These are phyloP conservation scores for Candida nanaspora DNA, from an alignment of 805 yeast genomes.

Conservation along the genomic window DNA sequence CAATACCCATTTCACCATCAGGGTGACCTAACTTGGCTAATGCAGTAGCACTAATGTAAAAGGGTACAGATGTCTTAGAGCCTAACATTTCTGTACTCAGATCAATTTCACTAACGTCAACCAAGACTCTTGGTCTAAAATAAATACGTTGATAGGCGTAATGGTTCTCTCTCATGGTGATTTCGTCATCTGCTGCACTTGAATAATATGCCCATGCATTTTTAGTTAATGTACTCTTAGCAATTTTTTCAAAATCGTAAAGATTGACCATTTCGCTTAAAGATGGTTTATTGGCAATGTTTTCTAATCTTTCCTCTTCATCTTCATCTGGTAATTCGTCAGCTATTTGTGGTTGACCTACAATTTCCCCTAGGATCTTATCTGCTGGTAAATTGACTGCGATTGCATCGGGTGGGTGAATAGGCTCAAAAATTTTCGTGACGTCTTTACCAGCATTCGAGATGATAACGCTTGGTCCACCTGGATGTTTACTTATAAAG, in stretches of 20 bases:
- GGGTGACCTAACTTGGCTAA: slow-evolving; percentile 87
- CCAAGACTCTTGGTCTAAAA: slow-evolving; percentile 77
- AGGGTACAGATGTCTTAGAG: slow-evolving; percentile 61
- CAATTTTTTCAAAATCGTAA: slow-evolving; percentile 83
- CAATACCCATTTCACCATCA: slow-evolving; percentile 84
- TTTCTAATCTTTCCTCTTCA: slow-evolving; percentile 35
- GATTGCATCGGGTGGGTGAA: slow-evolving; percentile 86
- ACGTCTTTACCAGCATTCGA: slow-evolving; percentile 60
- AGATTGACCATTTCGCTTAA: slow-evolving; percentile 65
- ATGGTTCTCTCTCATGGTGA: slow-evolving; percentile 85
- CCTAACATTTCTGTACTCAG: slow-evolving; percentile 71
- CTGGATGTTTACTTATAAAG: slow-evolving; percentile 29
- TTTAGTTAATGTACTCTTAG: slow-evolving; percentile 67
- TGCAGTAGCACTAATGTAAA: slow-evolving; percentile 89
- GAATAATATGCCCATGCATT: slow-evolving; percentile 92
- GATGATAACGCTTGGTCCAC: slow-evolving; percentile 25
- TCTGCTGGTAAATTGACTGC: slow-evolving; percentile 51
- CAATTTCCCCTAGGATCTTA: slow-evolving; percentile 50
- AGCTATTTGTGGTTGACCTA: slow-evolving; percentile 27
- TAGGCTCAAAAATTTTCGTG: slow-evolving; percentile 76
- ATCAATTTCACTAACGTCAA: slow-evolving; percentile 74
- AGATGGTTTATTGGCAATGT: slow-evolving; percentile 54
- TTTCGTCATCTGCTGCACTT: slow-evolving; percentile 89
- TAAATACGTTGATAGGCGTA: slow-evolving; percentile 81
- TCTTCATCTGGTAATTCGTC: slow-evolving; percentile 29